Evolutionary conservation across 1,284 basidiomycete species (phyloP).

Genomic region (Cutaneotrichosporon cavernicola): DNA sequence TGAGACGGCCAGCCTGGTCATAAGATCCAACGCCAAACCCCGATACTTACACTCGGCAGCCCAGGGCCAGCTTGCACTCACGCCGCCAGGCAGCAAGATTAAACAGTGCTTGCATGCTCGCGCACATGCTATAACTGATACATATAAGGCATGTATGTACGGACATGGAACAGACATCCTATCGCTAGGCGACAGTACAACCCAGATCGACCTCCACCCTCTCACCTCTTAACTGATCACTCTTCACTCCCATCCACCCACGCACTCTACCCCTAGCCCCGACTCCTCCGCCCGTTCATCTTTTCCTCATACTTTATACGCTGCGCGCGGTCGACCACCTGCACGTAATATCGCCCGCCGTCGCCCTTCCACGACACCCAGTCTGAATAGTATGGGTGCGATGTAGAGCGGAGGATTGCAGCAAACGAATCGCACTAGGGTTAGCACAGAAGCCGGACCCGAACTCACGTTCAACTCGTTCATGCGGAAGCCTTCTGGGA

Average conservation of each 20-base stretch:
- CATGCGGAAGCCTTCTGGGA: constrained; percentile 56
- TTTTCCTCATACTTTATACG: constrained; percentile 43
- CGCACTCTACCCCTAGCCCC: constrained; percentile 11
- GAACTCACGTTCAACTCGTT: constrained; percentile 53
- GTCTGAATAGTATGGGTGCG: constrained; percentile 41
- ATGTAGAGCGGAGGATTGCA: constrained; percentile 39
- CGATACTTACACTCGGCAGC: too few relatives aligned
- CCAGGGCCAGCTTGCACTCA: background rate
- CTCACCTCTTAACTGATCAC: background rate
- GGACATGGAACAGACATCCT: background rate
- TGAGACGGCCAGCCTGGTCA: too few relatives aligned
- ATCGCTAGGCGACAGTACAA: background rate
- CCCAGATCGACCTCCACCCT: too few relatives aligned
- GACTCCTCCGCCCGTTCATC: constrained; percentile 30
- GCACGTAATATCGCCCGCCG: constrained; percentile 44
- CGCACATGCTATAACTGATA: background rate
- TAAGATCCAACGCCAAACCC: too few relatives aligned
- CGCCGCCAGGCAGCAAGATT: background rate
- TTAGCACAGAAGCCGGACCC: background rate
- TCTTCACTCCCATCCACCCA: background rate
- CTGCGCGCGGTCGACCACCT: constrained; percentile 43
- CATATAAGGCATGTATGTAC: background rate
- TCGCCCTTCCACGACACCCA: constrained; percentile 53
- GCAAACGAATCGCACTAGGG: constrained; percentile 48
- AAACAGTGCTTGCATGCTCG: background rate